Evolutionary conservation across 371 early-diverging fungal species (phyloP).

Genomic region (Sporodiniella umbellata): DNA sequence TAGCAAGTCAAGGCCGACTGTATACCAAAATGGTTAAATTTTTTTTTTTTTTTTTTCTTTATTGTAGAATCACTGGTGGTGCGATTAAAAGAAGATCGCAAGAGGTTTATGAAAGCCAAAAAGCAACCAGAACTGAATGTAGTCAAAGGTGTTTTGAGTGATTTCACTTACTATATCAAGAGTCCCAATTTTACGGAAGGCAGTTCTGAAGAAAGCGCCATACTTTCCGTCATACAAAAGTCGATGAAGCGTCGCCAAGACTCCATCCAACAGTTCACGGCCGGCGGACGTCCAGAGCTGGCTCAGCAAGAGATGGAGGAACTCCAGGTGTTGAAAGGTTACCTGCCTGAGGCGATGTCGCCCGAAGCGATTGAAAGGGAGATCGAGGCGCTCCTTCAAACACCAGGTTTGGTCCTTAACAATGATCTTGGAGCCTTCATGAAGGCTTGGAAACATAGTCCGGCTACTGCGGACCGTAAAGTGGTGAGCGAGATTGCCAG

Average conservation of each 20-base stretch:
- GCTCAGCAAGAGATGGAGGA: slow-evolving; percentile 62
- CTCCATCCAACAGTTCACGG: slow-evolving; percentile 56
- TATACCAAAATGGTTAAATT: not conserved
- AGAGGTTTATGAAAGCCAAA: slow-evolving; percentile 70
- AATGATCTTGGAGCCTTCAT: slow-evolving; percentile 78
- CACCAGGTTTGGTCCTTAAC: slow-evolving; percentile 50
- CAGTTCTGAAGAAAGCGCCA: slow-evolving; percentile 42
- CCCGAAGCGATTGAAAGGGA: slow-evolving; percentile 62
- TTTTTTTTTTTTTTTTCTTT: not conserved
- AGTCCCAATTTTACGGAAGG: slow-evolving; percentile 42
- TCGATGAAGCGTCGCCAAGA: slow-evolving; percentile 75
- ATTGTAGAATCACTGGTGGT: slow-evolving; percentile 28
- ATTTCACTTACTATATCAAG: slow-evolving; percentile 72
- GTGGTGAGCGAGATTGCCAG: slow-evolving; percentile 65
- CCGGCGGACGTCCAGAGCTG: slow-evolving; percentile 65
- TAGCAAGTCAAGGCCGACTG: not conserved
- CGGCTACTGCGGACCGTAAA: slow-evolving; percentile 64
- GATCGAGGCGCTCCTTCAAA: slow-evolving; percentile 46
- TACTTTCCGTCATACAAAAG: slow-evolving; percentile 59
- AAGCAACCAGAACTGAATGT: slow-evolving; percentile 65
- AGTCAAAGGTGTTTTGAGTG: slow-evolving; percentile 69
- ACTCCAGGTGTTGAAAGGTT: slow-evolving; percentile 56
- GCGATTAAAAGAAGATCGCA: slow-evolving; percentile 65
- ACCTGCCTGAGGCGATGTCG: slow-evolving; percentile 71
- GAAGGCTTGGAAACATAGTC: slow-evolving; percentile 66